These are phyloP conservation scores for Brassica rapa DNA, from an alignment of 345 rosid genomes.

Conservation along the genomic window DNA sequence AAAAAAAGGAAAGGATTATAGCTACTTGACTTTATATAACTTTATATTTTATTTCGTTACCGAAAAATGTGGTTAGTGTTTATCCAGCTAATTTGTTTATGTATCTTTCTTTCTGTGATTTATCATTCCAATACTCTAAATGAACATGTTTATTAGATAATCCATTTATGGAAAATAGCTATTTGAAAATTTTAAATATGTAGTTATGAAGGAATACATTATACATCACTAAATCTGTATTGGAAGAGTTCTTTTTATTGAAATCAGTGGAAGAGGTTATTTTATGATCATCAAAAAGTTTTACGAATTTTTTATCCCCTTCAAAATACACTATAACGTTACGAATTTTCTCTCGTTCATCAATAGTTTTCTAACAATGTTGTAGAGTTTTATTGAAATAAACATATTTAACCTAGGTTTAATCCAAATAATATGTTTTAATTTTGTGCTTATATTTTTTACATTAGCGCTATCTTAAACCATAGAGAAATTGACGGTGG, in stretches of 20 bases:
- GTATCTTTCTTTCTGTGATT: not conserved
- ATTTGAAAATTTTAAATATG: no score
- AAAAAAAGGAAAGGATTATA: no score
- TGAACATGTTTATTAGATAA: not conserved
- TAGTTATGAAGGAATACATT: not conserved
- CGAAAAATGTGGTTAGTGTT: not conserved
- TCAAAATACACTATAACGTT: no score
- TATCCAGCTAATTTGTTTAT: not conserved
- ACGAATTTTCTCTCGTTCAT: not conserved
- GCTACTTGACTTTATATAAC: no score
- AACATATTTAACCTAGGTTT: not conserved
- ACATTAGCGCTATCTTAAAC: not conserved
- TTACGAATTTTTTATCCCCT: no score
- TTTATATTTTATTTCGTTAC: no score
- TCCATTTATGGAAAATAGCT: no score
- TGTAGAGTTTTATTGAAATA: not conserved
- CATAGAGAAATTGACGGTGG: conserved; percentile 26
- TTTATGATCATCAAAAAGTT: no score
- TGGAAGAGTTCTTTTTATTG: not conserved
- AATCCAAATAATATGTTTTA: not conserved
- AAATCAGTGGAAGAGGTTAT: no score
- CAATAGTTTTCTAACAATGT: not conserved
- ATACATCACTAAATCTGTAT: not conserved
- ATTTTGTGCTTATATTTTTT: no score
- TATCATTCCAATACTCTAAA: not conserved